Conservation (phyloP, 371 early-diverging fungal genomes). For the Lichtheimia ornata region DNA sequence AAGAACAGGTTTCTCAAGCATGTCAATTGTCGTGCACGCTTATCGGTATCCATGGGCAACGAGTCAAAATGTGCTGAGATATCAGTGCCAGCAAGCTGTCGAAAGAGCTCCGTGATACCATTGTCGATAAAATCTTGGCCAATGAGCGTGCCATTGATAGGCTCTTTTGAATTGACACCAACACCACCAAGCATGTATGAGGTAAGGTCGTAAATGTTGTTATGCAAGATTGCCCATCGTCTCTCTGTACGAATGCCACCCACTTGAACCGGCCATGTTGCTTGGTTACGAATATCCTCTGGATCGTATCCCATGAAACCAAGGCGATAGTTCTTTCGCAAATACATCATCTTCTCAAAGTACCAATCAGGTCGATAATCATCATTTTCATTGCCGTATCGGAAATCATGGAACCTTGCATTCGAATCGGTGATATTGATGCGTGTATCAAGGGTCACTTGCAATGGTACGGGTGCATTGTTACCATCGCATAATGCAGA, state of each 20-base stretch:
- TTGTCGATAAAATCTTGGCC: constrained; percentile 55
- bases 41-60: constrained; percentile 34
- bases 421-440: constrained; percentile 49
- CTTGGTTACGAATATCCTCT: constrained; percentile 27
- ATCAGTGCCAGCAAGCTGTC: constrained; percentile 64
- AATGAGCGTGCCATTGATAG: constrained; percentile 49
- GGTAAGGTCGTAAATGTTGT: constrained; percentile 46
- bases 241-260: constrained; percentile 44
- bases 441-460: constrained; percentile 37
- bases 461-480: constrained; percentile 33
- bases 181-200: constrained; percentile 48
- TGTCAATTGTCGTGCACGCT: constrained; percentile 43
- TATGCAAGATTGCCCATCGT: constrained; percentile 48
- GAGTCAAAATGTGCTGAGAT: constrained; percentile 67
- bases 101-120: constrained; percentile 67
- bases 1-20: constrained; percentile 87
- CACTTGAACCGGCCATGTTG: constrained; percentile 30
- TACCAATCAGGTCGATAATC: constrained; percentile 41
- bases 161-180: constrained; percentile 19
- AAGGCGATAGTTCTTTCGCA: constrained; percentile 26
- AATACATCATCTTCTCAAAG: constrained; percentile 30
- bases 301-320: constrained; percentile 48
- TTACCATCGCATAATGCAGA: constrained; percentile 54
- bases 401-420: constrained; percentile 27
- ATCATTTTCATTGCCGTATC: constrained; percentile 17